Evolutionary conservation across 192 early-diverging fungal species (phyloP).

Genomic region (Podila epicladia): DNA sequence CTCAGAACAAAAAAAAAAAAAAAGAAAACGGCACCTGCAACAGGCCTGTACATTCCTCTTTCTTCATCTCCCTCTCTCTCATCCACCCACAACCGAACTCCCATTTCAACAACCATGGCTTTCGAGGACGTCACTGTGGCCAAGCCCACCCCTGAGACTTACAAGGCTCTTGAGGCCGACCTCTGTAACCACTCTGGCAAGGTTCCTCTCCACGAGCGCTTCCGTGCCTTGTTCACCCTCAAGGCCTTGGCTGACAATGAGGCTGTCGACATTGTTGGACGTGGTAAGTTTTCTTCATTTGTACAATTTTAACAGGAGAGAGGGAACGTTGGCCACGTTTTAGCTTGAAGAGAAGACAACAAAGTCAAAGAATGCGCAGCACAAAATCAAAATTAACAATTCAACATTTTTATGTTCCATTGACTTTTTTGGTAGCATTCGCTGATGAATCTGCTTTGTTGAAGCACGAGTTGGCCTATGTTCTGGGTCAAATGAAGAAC

Average conservation of each 20-base stretch:
- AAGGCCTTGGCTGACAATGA: conserved; percentile 79
- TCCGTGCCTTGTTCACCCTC: conserved; percentile 93
- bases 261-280: conserved; percentile 85
- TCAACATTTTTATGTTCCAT: not conserved
- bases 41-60: not conserved
- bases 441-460: conserved; percentile 87
- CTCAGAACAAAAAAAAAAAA: not conserved
- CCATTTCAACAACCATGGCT: conserved; percentile 16
- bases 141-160: conserved; percentile 43
- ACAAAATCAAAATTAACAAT: not conserved
- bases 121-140: conserved; percentile 43
- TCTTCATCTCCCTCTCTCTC: not conserved
- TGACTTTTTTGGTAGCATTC: conserved; percentile 58
- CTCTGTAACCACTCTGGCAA: conserved; percentile 69
- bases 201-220: conserved; percentile 83
- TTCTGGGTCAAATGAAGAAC: conserved; percentile 95
- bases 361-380: not conserved
- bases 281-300: conserved; percentile 57
- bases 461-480: conserved; percentile 97
- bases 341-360: not conserved
- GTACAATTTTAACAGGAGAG: not conserved
- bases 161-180: conserved; percentile 70
- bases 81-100: not conserved
- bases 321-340: not conserved
- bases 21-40: not conserved